Evolutionary conservation across 371 early-diverging fungal species (phyloP).

Genomic region (Mortierella sp.): DNA sequence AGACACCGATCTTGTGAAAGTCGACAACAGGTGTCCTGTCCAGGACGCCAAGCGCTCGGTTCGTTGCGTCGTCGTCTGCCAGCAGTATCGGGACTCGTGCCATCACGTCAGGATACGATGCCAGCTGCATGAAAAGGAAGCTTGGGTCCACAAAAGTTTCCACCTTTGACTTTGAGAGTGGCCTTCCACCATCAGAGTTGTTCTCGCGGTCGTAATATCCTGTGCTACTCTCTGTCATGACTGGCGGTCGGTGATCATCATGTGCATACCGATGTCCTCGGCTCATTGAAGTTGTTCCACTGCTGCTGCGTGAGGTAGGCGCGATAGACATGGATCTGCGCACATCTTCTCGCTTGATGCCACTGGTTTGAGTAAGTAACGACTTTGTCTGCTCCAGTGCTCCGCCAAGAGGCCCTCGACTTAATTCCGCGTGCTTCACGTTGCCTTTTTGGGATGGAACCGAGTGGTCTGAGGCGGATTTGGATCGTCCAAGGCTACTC

Average conservation of each 20-base stretch:
- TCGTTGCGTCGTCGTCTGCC: constrained; percentile 81
- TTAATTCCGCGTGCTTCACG: constrained; percentile 47
- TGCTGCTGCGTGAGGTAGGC: constrained; percentile 40
- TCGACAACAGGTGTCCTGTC: constrained; percentile 93
- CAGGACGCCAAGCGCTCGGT: constrained; percentile 81
- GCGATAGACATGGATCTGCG: constrained; percentile 37
- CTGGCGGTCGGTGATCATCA: constrained; percentile 48
- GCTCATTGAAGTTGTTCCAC: constrained; percentile 29
- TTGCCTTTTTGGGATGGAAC: constrained; percentile 20
- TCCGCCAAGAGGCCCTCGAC: constrained; percentile 40
- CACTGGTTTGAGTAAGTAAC: constrained; percentile 32
- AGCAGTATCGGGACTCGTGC: constrained; percentile 71
- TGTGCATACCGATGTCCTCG: constrained; percentile 27
- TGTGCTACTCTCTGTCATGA: constrained; percentile 9
- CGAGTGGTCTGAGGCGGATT: constrained; percentile 44
- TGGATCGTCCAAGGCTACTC: constrained; percentile 40
- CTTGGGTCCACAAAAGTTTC: constrained; percentile 70
- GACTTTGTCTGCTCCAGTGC: constrained; percentile 54
- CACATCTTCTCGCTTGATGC: constrained; percentile 35
- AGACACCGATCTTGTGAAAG: constrained; percentile 94
- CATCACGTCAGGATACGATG: constrained; percentile 78
- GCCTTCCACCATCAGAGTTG: constrained; percentile 13
- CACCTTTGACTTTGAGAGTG: constrained; percentile 28
- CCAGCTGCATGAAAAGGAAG: constrained; percentile 70
- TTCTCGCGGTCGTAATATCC: constrained; percentile 39